Evolutionary conservation across 2,329 filamentous ascomycete species (phyloP).

Genomic region (Penicillium sp.): DNA sequence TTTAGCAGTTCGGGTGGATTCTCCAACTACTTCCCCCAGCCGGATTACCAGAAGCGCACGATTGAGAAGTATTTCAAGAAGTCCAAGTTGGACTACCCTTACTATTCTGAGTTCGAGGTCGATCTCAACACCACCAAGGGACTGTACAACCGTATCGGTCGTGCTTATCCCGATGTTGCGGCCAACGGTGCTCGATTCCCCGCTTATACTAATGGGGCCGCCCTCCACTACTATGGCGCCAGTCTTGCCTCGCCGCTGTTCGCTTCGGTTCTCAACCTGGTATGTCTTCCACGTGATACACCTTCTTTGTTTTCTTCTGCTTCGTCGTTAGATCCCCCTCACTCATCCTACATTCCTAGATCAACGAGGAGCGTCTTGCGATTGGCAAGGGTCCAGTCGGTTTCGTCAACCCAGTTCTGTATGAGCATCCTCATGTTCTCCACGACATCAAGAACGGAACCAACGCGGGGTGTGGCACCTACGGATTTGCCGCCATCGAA

Average conservation of each 20-base stretch:
- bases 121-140: slow-evolving; percentile 34
- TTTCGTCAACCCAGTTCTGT: slow-evolving; percentile 48
- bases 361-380: slow-evolving; percentile 47
- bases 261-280: slow-evolving; percentile 26
- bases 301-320: neutral
- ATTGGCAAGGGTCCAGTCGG: slow-evolving; percentile 45
- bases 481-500: slow-evolving; percentile 23
- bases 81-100: slow-evolving; percentile 26
- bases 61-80: slow-evolving; percentile 40
- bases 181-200: slow-evolving; percentile 38
- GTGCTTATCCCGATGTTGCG: slow-evolving; percentile 47
- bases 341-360: slow-evolving; percentile 7
- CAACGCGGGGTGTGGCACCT: slow-evolving; percentile 23
- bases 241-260: slow-evolving; percentile 27
- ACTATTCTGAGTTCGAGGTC: slow-evolving; percentile 28
- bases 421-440: slow-evolving; percentile 29
- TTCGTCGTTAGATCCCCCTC: neutral
- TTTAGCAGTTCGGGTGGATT: slow-evolving; percentile 44
- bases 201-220: slow-evolving; percentile 14
- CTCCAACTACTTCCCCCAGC: slow-evolving; percentile 42
- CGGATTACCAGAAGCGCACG: slow-evolving; percentile 38
- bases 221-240: slow-evolving; percentile 22
- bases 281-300: slow-evolving; percentile 7
- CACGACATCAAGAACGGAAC: slow-evolving; percentile 40
- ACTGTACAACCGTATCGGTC: slow-evolving; percentile 41